Conservation (phyloP, 2,329 filamentous ascomycete species). For the Domatiomyces catenatus region DNA sequence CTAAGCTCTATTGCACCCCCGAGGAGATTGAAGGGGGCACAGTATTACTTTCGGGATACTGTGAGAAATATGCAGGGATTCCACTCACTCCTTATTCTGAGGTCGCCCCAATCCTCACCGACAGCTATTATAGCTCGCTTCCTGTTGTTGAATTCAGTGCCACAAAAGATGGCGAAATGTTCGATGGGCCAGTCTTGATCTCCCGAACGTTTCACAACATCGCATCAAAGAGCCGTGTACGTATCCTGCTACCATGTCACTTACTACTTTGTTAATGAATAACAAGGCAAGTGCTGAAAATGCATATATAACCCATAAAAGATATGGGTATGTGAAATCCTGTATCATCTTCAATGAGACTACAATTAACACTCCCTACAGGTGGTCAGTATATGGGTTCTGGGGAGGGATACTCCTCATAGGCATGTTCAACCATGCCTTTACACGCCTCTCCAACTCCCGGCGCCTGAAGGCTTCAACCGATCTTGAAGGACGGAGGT, state of each 20-base stretch:
- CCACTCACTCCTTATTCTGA: conserved; percentile 14
- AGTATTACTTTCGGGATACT: conserved; percentile 1
- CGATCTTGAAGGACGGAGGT: conserved; percentile 6
- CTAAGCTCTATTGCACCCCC: conserved; percentile 19
- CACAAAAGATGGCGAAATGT: conserved; percentile 10
- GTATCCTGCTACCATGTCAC: neutral
- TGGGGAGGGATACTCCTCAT: conserved; percentile 24
- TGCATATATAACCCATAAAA: conserved; percentile 22
- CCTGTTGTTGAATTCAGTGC: conserved; percentile 21
- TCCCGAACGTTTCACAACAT: conserved; percentile 19
- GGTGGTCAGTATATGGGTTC: conserved; percentile 24
- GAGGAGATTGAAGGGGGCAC: conserved; percentile 15
- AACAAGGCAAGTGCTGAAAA: conserved; percentile 9
- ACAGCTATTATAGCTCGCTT: conserved; percentile 20
- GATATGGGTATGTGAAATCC: conserved; percentile 22
- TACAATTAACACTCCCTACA: conserved; percentile 3
- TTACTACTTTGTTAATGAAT: neutral
- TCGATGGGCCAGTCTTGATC: conserved; percentile 20
- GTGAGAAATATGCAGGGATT: conserved; percentile 18
- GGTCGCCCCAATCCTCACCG: conserved; percentile 18
- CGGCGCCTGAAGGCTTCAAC: conserved; percentile 2
- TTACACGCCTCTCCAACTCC: conserved; percentile 12
- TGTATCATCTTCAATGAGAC: neutral
- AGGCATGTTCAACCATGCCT: conserved; percentile 21
- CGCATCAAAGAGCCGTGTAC: neutral